Evolutionary conservation across 148 eudicot species (phyloP).

Genomic region (Chenopodium formosanum): DNA sequence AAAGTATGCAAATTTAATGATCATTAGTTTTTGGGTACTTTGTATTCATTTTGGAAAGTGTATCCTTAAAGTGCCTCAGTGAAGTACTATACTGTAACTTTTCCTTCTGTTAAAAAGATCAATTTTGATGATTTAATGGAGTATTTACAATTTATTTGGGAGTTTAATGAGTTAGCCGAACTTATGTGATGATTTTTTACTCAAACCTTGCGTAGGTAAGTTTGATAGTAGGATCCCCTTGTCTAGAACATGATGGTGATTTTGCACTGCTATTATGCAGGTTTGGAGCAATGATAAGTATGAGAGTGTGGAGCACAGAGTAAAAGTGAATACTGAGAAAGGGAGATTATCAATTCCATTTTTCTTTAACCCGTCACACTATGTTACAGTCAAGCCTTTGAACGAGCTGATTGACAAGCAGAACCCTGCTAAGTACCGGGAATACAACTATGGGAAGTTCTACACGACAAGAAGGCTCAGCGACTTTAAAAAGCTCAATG

Average conservation of each 20-base stretch:
- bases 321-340: conserved; percentile 45
- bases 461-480: conserved; percentile 43
- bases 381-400: conserved; percentile 53
- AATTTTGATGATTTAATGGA: too few relatives aligned
- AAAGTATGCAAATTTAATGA: too few relatives aligned
- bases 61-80: too few relatives aligned
- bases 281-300: conserved; percentile 74
- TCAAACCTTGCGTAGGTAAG: neutral
- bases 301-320: conserved; percentile 69
- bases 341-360: conserved; percentile 59
- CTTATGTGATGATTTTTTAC: neutral
- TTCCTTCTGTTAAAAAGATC: neutral
- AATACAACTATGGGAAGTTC: conserved; percentile 59
- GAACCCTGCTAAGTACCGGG: conserved; percentile 47
- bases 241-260: neutral
- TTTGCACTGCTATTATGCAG: conserved; percentile 25
- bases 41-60: too few relatives aligned
- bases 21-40: too few relatives aligned
- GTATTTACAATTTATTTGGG: neutral
- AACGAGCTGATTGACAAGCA: conserved; percentile 42
- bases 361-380: conserved; percentile 50
- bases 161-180: neutral
- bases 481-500: conserved; percentile 64
- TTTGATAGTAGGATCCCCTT: too few relatives aligned
- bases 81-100: too few relatives aligned